Conservation (phyloP, 345 rosid species). For the Eucalyptus decipiens region DNA sequence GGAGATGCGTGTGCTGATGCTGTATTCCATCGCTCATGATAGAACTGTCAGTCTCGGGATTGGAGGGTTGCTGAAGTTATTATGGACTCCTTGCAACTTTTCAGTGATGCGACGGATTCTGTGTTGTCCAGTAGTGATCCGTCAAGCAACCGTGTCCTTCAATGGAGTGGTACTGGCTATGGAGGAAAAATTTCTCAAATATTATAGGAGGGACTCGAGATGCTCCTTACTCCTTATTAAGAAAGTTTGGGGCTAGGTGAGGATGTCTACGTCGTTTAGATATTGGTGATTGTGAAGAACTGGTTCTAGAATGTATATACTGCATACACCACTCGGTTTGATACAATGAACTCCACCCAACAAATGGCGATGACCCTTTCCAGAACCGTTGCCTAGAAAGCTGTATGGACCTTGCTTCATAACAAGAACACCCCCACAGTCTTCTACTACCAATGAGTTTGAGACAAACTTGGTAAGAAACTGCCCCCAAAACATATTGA, state of each 20-base stretch:
- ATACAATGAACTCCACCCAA: background rate
- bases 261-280: rapidly evolving
- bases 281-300: too few relatives aligned
- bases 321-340: background rate
- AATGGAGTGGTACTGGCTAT: rapidly evolving
- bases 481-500: too few relatives aligned
- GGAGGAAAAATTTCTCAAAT: background rate
- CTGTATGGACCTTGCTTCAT: background rate
- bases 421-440: background rate
- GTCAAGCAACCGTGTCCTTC: background rate
- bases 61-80: background rate
- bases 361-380: background rate
- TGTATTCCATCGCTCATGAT: background rate
- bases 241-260: background rate
- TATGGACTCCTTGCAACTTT: background rate
- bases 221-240: rapidly evolving
- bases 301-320: too few relatives aligned
- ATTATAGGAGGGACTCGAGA: background rate
- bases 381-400: rapidly evolving
- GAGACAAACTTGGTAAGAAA: too few relatives aligned
- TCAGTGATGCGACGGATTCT: background rate
- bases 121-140: rapidly evolving
- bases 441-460: too few relatives aligned
- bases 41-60: background rate
- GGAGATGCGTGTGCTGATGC: background rate